Conservation (phyloP, 768 basidiomycete species). For the Macrolepiota fuliginosa region DNA sequence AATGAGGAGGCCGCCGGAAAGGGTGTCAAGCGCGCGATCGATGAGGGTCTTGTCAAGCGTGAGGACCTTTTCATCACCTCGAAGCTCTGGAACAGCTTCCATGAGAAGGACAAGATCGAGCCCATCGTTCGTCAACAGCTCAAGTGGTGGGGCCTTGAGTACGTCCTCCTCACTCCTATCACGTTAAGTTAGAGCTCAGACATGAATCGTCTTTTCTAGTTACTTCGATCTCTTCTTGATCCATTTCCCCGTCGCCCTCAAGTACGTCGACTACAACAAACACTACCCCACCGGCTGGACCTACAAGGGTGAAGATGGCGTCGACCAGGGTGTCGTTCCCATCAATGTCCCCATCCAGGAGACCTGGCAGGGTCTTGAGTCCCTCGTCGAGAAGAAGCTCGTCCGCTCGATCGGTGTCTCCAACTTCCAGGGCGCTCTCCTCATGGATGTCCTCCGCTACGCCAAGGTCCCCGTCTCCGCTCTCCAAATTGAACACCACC, state of each 20-base stretch:
- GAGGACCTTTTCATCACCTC: constrained; percentile 89
- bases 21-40: constrained; percentile 75
- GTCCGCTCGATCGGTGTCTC: constrained; percentile 78
- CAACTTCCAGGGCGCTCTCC: constrained; percentile 70
- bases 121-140: constrained; percentile 49
- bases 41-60: constrained; percentile 80
- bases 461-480: constrained; percentile 70
- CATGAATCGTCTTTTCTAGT: constrained; percentile 8
- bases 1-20: constrained; percentile 87
- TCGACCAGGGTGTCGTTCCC: constrained; percentile 48
- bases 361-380: constrained; percentile 85
- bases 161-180: constrained; percentile 13
- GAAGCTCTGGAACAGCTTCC: constrained; percentile 92
- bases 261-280: constrained; percentile 74
- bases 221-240: constrained; percentile 82
- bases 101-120: constrained; percentile 71
- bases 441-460: constrained; percentile 78
- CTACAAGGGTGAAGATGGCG: constrained; percentile 45
- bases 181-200: not conserved
- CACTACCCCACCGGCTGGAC: constrained; percentile 85
- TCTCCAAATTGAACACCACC: constrained; percentile 73
- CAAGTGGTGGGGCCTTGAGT: constrained; percentile 75
- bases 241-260: constrained; percentile 83
- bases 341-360: constrained; percentile 72
- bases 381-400: constrained; percentile 66